These are phyloP conservation scores for Claviceps capensis DNA, from an alignment of 2,329 filamentous ascomycete species.

Conservation along the genomic window DNA sequence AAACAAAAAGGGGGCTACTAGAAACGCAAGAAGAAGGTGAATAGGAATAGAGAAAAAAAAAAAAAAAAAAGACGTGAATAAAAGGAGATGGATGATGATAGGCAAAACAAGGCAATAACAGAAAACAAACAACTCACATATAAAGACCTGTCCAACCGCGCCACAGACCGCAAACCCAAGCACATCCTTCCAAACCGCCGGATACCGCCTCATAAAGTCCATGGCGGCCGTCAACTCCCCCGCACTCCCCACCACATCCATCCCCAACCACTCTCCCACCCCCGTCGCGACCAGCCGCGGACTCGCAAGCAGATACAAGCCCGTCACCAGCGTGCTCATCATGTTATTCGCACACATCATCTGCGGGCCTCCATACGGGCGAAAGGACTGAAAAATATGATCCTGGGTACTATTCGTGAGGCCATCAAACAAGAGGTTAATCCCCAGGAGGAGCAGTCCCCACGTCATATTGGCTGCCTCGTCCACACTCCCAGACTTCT, in stretches of 20 bases:
- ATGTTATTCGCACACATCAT: constrained; percentile 99
- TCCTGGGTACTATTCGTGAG: constrained; percentile 95
- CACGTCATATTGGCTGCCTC: constrained; percentile 50
- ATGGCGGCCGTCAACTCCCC: constrained; percentile 71
- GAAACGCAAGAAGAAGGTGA: no score
- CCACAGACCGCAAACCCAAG: constrained; percentile 82
- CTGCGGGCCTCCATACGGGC: constrained; percentile 77
- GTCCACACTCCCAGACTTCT: constrained; percentile 19
- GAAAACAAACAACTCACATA: constrained; percentile 41
- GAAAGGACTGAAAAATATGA: constrained; percentile 72
- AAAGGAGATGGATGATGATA: neutral
- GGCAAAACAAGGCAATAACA: neutral
- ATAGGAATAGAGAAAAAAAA: no score
- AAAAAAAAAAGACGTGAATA: no score
- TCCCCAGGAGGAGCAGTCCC: constrained; percentile 67
- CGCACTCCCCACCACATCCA: constrained; percentile 49
- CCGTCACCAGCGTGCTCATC: constrained; percentile 67
- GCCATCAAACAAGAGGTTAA: constrained; percentile 92
- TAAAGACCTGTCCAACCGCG: constrained; percentile 90
- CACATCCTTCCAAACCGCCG: constrained; percentile 73
- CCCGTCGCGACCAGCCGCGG: constrained; percentile 65
- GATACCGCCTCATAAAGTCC: constrained; percentile 67
- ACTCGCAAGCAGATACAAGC: constrained; percentile 59
- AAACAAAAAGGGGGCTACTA: no score
- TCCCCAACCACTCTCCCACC: constrained; percentile 50